Evolutionary conservation across 305 asterid genomes (phyloP), one percentile per base, ranked within the genome.

Genomic region (Fraxinus xanthoxyloides): DNA sequence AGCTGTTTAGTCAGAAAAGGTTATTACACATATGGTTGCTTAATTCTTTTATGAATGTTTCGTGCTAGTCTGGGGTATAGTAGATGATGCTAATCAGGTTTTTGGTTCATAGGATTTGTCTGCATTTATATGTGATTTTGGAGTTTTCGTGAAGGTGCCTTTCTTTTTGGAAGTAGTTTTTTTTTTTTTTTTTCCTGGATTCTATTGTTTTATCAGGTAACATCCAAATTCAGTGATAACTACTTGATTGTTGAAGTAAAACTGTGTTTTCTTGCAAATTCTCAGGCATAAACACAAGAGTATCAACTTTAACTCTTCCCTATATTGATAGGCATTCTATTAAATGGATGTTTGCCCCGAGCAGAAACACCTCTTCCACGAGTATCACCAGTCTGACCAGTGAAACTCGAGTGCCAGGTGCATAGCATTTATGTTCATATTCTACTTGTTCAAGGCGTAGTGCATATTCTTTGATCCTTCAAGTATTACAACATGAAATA

Each of bases 341-440:
- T 63, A 63, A 8, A 63, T 24, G 24, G 72, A 63, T 24, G 32
- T 24, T 24, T 63, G 72, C 17, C 70, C 15, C 15, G 5, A 61
- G 31, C 6, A 7, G 70, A 61, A 19, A 61, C 31, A 23, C 70
- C 15, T 61, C 15, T 43, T 72, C 78, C 19, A 30, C 32, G n/a
- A 54, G 35, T 5, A 59, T 80, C 59, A 56, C 74, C 21, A 24
- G 63, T 70, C 69, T 59, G 82, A 78, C 10, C 32, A 28, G 24
- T 75, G 74, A 77, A 59, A 59, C 70, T 59, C 24, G 5, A 59
- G 70, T 59, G 70, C 31, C 31, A 61, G 70, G 31, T 61, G 31
- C 81, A 28, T 43, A 67, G 59, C 17, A 7, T 77, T 84, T 32
- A 10, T 78, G 79, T 67, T 26, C 76, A 21, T 85, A 54, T 54